Evolutionary conservation across 2,329 filamentous ascomycete genomes (phyloP).

Genomic region (Trichoderma sp.): DNA sequence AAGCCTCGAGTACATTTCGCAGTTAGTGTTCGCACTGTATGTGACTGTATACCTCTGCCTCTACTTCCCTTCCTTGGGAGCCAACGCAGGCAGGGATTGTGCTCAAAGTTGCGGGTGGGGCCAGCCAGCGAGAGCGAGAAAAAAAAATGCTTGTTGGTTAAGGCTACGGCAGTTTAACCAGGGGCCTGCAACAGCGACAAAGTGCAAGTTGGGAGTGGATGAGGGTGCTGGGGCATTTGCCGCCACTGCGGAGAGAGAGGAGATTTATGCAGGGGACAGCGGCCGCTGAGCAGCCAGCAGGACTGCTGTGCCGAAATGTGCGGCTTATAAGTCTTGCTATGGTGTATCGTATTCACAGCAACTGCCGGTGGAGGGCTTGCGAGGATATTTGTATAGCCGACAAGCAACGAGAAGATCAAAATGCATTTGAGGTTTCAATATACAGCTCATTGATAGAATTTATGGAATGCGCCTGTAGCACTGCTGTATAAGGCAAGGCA

Average conservation of each 20-base stretch:
- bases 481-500: not conserved
- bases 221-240: not conserved
- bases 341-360: not conserved
- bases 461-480: not conserved
- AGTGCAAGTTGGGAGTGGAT: not conserved
- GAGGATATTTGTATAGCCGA: not conserved
- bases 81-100: slow-evolving; percentile 10
- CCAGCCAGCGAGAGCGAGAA: not conserved
- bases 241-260: slow-evolving; percentile 25
- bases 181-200: slow-evolving; percentile 13
- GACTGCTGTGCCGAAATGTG: slow-evolving; percentile 7
- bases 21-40: not conserved
- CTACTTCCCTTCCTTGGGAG: not conserved
- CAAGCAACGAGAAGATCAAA: not conserved
- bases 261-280: slow-evolving; percentile 25
- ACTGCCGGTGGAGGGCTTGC: not conserved
- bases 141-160: slow-evolving; percentile 24
- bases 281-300: not conserved
- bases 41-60: not conserved
- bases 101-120: slow-evolving; percentile 2
- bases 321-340: not conserved
- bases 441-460: not conserved
- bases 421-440: not conserved
- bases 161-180: slow-evolving; percentile 26
- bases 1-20: not conserved